A percentile compares a stretch with the other conserved stretches of the same genome.
Evolutionary conservation across 129 eudicot species (phyloP).

Genomic region (Helianthus annuus): DNA sequence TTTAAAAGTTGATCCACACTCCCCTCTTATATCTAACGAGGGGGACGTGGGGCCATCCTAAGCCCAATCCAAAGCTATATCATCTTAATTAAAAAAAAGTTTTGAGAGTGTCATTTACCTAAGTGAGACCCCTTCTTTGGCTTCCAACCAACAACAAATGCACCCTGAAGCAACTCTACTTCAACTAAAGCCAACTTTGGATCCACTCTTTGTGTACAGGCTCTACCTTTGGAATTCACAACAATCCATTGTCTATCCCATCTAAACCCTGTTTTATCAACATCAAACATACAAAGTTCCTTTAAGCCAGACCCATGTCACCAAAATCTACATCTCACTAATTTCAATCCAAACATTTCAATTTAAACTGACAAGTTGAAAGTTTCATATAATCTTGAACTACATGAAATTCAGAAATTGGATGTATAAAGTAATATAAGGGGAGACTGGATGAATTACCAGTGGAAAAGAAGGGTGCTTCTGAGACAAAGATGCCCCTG

Average conservation of each 20-base stretch:
- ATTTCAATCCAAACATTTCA: no score
- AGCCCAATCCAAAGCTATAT: no score
- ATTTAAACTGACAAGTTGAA: background rate
- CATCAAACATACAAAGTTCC: background rate
- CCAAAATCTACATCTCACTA: no score
- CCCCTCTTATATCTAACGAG: no score
- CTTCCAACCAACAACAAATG: conserved; percentile 57
- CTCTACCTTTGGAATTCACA: conserved; percentile 82
- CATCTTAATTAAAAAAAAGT: conserved; percentile 4
- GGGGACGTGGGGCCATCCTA: no score
- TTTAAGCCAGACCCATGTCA: no score
- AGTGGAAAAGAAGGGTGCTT: conserved; percentile 69
- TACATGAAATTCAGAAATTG: no score
- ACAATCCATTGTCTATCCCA: conserved; percentile 93
- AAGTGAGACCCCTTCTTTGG: conserved; percentile 48
- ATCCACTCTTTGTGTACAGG: conserved; percentile 73
- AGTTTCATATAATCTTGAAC: background rate
- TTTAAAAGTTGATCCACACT: no score
- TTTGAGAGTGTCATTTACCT: no score
- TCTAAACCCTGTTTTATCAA: conserved; percentile 55
- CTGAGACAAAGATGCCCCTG: conserved; percentile 70
- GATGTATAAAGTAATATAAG: background rate
- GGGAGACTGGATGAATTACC: conserved; percentile 35
- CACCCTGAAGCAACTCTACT: conserved; percentile 65
- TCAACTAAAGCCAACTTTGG: conserved; percentile 79